Conservation (phyloP, 148 eudicot species). For the Vaccinium corymbosum region DNA sequence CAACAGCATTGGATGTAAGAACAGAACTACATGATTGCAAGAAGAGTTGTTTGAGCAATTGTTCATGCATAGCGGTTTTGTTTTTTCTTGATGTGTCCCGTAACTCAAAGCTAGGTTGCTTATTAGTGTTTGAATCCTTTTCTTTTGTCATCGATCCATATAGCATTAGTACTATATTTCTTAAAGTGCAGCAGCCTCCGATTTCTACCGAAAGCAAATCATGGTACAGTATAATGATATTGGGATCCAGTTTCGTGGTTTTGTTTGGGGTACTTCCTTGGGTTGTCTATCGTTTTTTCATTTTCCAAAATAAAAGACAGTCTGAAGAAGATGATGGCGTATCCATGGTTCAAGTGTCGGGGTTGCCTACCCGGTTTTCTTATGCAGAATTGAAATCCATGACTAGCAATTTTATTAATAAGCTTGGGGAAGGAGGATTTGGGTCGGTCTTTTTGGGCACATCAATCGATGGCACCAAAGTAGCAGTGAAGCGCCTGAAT, state of each 20-base stretch:
- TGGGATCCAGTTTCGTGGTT: constrained; percentile 10
- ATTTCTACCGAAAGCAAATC: background rate
- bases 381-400: background rate
- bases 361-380: constrained; percentile 10
- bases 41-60: constrained; percentile 21
- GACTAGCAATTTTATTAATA: background rate
- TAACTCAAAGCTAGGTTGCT: constrained; percentile 11
- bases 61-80: constrained; percentile 31
- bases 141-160: constrained; percentile 4
- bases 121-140: constrained; percentile 17
- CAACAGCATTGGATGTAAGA: background rate
- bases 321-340: background rate
- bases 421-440: constrained; percentile 16
- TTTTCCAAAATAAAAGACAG: background rate
- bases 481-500: constrained; percentile 17
- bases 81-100: background rate
- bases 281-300: background rate
- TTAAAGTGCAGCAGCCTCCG: constrained; percentile 7
- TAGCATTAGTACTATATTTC: background rate
- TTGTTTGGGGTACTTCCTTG: background rate
- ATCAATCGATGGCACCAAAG: background rate
- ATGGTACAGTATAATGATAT: background rate
- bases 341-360: background rate
- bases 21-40: constrained; percentile 21
- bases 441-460: constrained; percentile 12